Percentiles rank a stretch among this genome's conserved stretches.
Conservation (phyloP, 2,329 filamentous ascomycete genomes). For the Penicillium vulpinum region DNA sequence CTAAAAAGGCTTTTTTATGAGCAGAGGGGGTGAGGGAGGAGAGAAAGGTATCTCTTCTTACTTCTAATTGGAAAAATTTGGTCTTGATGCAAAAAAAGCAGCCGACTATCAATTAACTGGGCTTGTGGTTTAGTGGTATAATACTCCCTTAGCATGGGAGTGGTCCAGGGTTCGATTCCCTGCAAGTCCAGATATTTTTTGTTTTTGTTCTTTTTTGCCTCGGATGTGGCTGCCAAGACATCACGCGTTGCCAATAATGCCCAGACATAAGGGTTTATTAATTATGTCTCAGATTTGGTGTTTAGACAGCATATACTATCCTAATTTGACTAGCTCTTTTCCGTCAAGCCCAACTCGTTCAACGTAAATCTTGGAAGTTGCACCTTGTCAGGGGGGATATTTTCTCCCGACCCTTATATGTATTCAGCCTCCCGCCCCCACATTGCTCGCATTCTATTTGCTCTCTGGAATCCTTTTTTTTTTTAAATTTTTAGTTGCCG, state of each 20-base stretch:
- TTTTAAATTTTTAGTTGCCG: background rate
- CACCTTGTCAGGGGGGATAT: background rate
- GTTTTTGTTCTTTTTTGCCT: background rate
- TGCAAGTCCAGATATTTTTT: conserved; percentile 43
- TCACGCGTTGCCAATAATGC: too few relatives aligned
- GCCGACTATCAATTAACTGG: conserved; percentile 5
- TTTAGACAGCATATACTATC: too few relatives aligned
- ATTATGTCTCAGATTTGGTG: too few relatives aligned
- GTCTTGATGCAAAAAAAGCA: too few relatives aligned
- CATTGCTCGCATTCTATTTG: background rate
- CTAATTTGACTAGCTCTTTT: too few relatives aligned
- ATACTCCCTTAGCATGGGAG: conserved; percentile 52
- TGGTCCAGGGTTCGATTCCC: conserved; percentile 53
- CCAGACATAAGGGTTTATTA: too few relatives aligned
- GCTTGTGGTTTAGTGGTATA: conserved; percentile 51
- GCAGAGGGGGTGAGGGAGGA: background rate
- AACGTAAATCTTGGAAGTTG: background rate
- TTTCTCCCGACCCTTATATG: too few relatives aligned
- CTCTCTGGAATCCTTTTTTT: background rate
- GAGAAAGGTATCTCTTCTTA: too few relatives aligned
- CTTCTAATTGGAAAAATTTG: too few relatives aligned
- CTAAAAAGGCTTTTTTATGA: background rate
- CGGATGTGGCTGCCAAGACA: background rate
- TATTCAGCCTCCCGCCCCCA: too few relatives aligned
- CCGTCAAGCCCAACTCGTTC: background rate